Evolutionary conservation across 495 filamentous ascomycete species (phyloP), one percentile per base, ranked within the genome.

Genomic region (Talaromyces liani): DNA sequence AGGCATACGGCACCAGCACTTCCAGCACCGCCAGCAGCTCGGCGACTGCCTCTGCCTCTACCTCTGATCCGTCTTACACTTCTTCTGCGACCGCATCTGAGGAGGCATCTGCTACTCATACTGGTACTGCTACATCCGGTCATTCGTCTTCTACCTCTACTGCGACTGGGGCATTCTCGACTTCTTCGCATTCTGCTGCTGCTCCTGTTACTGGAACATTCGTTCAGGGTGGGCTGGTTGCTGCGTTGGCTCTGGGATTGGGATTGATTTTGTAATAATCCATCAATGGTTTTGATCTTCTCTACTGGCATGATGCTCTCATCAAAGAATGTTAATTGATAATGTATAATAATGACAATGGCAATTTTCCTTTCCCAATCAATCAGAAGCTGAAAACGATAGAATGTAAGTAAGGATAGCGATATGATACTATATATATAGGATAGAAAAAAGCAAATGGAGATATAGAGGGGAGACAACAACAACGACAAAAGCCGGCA

Each of bases 201-300:
- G 70, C 69, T 9, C 57, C 60, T 24, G 51, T 63, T 51, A 34
- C 63, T 58, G 65, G 31, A 16, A 36, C 16, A 29, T 6, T 36
- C 5, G 63, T 51, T 27, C 51, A 69, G 54, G 71, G 65, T 36
- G 71, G 71, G 20, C 39, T 73, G 34, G 60, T 73, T 51, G 71
- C 67, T 22, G 66, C 69, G 59, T 61, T 65, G 27, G 45, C 60
- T 29, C 24, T 63, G 29, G 64, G 60, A 8, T 41, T 63, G 65
- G 71, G 71, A 64, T 65, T 63, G 61, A 65, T 69, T 36, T 67
- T 73, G 65, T 73, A 71, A 65, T 20, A 5, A 58, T 1, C 18
- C 1, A 29, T 3, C 4, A 27, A 12, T 55, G 24, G 2, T 2
- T 2, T 7, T 49, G n/a, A 20, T 18, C 33, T 36, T 22, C 51